A percentile compares a stretch with the other conserved stretches of the same genome.
Evolutionary conservation across 2,329 filamentous ascomycete genomes (phyloP).

Genomic region (Ilyonectria robusta): DNA sequence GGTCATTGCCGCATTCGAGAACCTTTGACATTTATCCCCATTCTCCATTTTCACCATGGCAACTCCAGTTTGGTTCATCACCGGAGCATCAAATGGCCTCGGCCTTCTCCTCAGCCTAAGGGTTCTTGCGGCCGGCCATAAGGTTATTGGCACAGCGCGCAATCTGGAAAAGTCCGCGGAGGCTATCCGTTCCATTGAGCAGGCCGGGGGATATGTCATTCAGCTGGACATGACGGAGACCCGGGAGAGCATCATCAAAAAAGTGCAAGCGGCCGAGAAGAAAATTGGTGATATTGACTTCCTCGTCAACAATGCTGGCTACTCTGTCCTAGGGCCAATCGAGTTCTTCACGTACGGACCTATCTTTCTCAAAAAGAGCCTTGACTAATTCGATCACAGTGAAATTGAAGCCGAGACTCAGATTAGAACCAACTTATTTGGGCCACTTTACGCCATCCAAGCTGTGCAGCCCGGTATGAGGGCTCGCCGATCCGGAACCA

Average conservation of each 20-base stretch:
- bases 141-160: slow-evolving; percentile 39
- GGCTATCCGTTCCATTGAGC: slow-evolving; percentile 37
- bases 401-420: slow-evolving; percentile 57
- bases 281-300: slow-evolving; percentile 59
- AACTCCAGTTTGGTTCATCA: slow-evolving; percentile 44
- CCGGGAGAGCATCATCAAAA: slow-evolving; percentile 41
- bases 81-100: slow-evolving; percentile 43
- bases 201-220: slow-evolving; percentile 46
- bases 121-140: slow-evolving; percentile 38
- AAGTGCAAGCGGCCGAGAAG: slow-evolving; percentile 45
- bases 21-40: too few relatives aligned
- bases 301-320: slow-evolving; percentile 67
- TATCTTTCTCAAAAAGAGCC: too few relatives aligned
- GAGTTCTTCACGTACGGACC: slow-evolving; percentile 46
- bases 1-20: neutral
- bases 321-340: slow-evolving; percentile 44
- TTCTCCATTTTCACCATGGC: slow-evolving; percentile 29
- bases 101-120: slow-evolving; percentile 39
- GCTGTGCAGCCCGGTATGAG: slow-evolving; percentile 64
- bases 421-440: slow-evolving; percentile 66
- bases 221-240: slow-evolving; percentile 49
- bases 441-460: slow-evolving; percentile 62
- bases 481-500: slow-evolving; percentile 55
- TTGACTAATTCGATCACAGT: slow-evolving; percentile 29
- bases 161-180: slow-evolving; percentile 31